Conservation (phyloP, 73 alveolate genomes). For the Paramecium sonneborni region DNA sequence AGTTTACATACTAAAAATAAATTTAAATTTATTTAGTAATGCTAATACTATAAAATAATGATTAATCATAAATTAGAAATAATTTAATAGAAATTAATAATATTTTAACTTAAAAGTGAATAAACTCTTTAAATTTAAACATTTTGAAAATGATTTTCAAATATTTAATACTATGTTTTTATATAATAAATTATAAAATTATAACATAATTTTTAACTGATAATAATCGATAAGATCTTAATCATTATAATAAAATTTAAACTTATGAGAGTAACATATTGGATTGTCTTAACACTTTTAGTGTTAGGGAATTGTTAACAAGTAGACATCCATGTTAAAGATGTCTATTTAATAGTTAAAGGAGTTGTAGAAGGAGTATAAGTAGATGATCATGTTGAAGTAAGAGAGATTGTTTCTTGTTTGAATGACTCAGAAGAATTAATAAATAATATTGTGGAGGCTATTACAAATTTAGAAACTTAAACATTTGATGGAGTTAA, state of each 20-base stretch:
- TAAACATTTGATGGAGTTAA: not conserved
- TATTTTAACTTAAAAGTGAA: no score
- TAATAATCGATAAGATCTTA: not conserved
- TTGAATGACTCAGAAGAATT: slow-evolving; percentile 20
- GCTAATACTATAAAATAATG: no score
- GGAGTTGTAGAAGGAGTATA: slow-evolving; percentile 47
- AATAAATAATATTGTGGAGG: not conserved
- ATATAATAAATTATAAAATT: no score
- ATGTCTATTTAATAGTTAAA: slow-evolving; percentile 8
- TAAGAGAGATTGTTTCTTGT: not conserved
- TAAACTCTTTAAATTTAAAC: no score
- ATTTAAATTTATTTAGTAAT: no score
- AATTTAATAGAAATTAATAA: no score
- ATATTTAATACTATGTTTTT: no score
- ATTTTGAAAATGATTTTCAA: no score
- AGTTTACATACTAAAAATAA: no score
- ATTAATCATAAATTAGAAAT: no score
- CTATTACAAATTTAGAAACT: not conserved
- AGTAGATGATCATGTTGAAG: not conserved
- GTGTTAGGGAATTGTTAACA: not conserved
- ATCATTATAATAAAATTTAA: not conserved
- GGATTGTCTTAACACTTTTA: not conserved
- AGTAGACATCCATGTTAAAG: not conserved
- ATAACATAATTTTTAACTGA: no score
- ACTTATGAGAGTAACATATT: not conserved